Percentiles rank a stretch among this genome's conserved stretches.
These are phyloP conservation scores for Tylopilus balloui DNA, from an alignment of 768 basidiomycete genomes.

Conservation along the genomic window DNA sequence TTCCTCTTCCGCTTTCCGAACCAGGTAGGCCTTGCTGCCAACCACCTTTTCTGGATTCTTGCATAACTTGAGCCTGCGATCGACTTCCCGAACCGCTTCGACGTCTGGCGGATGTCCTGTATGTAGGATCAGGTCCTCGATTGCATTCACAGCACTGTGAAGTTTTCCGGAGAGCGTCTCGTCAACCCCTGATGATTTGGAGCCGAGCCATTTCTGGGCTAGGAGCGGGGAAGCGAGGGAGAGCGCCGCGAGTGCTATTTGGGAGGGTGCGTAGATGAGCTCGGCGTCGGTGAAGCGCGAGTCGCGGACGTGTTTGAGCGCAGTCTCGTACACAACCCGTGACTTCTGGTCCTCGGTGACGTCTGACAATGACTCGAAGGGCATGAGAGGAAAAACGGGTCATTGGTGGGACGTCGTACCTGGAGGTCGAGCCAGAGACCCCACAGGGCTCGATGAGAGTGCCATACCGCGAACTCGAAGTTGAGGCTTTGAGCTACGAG, in stretches of 20 bases:
- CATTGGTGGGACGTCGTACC: slow-evolving; percentile 38
- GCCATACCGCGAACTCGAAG: slow-evolving; percentile 95
- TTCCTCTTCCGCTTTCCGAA: slow-evolving; percentile 69
- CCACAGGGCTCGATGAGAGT: slow-evolving; percentile 83
- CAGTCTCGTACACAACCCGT: slow-evolving; percentile 57
- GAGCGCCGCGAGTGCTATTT: slow-evolving; percentile 83
- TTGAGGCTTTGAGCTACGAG: slow-evolving; percentile 89
- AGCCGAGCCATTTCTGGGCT: slow-evolving; percentile 55
- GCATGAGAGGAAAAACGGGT: slow-evolving; percentile 7
- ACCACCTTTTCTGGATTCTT: slow-evolving; percentile 95
- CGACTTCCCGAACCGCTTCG: slow-evolving; percentile 83
- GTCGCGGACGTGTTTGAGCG: slow-evolving; percentile 62
- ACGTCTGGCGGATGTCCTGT: slow-evolving; percentile 66
- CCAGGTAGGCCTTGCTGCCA: slow-evolving; percentile 79
- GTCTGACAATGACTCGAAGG: slow-evolving; percentile 53
- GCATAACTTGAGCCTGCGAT: slow-evolving; percentile 79
- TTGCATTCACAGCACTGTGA: slow-evolving; percentile 35
- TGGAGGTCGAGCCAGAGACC: slow-evolving; percentile 87
- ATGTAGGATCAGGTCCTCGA: slow-evolving; percentile 51
- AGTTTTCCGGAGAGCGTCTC: slow-evolving; percentile 20
- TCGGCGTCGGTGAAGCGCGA: slow-evolving; percentile 90
- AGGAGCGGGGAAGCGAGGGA: slow-evolving; percentile 60
- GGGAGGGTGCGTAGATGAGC: slow-evolving; percentile 87
- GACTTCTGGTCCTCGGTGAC: slow-evolving; percentile 44
- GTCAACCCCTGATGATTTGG: slow-evolving; percentile 29